Percentiles rank a stretch among this genome's conserved stretches.
Evolutionary conservation across 176 grass and related monocot genomes (phyloP).

Genomic region (Bonia amplexicaulis): DNA sequence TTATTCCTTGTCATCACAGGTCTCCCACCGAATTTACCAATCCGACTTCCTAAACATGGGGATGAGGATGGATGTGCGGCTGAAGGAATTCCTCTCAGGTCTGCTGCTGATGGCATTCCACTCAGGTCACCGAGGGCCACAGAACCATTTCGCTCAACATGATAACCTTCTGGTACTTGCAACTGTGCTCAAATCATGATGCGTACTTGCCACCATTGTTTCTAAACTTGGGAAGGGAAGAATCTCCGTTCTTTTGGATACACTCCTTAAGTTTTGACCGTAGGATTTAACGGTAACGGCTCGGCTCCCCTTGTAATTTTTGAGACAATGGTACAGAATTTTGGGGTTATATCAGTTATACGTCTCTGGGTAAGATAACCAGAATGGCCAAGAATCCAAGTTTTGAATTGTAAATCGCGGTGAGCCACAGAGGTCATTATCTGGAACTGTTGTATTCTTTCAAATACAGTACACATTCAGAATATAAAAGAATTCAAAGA

Average conservation of each 20-base stretch:
- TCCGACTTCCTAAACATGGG: constrained; percentile 59
- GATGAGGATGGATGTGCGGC: constrained; percentile 53
- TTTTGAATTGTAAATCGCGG: constrained; percentile 13
- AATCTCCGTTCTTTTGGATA: constrained; percentile 30
- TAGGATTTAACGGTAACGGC: constrained; percentile 44
- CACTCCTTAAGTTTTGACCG: constrained; percentile 43
- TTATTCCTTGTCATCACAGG: constrained; percentile 34
- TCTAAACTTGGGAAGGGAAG: constrained; percentile 20
- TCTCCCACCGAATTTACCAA: constrained; percentile 30
- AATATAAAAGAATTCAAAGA: background rate
- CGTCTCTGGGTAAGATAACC: constrained; percentile 24
- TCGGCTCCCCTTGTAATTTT: constrained; percentile 42
- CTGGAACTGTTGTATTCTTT: constrained; percentile 13
- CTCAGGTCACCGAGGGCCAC: constrained; percentile 63
- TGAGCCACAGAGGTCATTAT: constrained; percentile 1
- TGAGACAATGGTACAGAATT: constrained; percentile 40
- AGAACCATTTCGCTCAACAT: constrained; percentile 39
- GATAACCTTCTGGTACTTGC: constrained; percentile 14
- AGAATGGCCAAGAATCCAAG: constrained; percentile 23
- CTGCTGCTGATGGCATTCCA: constrained; percentile 67
- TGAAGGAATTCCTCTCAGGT: constrained; percentile 83
- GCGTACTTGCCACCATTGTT: background rate
- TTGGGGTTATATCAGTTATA: constrained; percentile 41
- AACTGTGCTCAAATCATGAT: background rate
- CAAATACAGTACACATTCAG: constrained; percentile 9